Conservation (phyloP, 176 grass and related monocot species). For the Oryza glumipatula region DNA sequence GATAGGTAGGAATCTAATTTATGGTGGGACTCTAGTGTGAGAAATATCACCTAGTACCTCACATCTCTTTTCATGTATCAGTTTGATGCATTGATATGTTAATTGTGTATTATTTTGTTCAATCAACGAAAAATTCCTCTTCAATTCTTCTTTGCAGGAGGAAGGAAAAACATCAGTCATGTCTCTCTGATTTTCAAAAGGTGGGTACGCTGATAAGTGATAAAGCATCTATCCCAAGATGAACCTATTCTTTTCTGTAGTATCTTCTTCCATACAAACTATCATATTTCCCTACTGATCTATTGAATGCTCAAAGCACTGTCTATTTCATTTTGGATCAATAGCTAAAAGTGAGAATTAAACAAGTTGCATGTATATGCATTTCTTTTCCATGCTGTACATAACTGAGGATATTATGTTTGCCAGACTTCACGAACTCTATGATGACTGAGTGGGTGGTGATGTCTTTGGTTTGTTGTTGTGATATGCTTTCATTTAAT, state of each 20-base stretch:
- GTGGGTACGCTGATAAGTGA: constrained; percentile 39
- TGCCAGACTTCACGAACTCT: neutral
- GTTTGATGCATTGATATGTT: constrained; percentile 7
- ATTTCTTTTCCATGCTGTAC: neutral
- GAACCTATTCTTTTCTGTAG: neutral
- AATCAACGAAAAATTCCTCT: neutral
- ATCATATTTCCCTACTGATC: constrained; percentile 6
- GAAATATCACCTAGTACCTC: constrained; percentile 11
- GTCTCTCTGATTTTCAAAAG: constrained; percentile 39
- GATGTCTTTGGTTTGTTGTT: neutral
- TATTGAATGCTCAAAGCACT: neutral
- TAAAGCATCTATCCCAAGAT: neutral
- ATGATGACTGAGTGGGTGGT: neutral
- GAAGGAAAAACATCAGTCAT: constrained; percentile 35
- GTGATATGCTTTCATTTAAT: neutral
- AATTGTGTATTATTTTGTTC: neutral
- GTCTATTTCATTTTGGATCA: neutral
- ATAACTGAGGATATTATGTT: constrained; percentile 10
- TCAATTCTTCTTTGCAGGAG: constrained; percentile 46
- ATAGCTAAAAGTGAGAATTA: neutral
- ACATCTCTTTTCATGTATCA: neutral
- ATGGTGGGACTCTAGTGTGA: neutral
- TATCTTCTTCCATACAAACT: constrained; percentile 14
- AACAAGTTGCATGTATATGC: neutral
- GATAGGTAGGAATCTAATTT: constrained; percentile 6